Base-by-base conservation (phyloP, 2,329 filamentous ascomycete species). In the Ophiostoma himal-ulmi region DNA sequence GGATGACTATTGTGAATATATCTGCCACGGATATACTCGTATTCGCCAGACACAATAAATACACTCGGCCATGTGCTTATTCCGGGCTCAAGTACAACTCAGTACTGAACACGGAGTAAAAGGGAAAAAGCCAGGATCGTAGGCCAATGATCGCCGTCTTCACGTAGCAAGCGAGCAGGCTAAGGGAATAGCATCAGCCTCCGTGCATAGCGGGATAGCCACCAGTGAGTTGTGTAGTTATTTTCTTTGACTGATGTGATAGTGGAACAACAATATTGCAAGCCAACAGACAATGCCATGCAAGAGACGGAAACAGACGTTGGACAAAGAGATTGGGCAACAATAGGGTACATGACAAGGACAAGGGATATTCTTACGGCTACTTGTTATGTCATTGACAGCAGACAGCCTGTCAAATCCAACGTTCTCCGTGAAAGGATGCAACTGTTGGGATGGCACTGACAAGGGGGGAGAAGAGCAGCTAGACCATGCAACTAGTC, bases 21-120 rank as follows among this genome's bases (percentile, higher is more conserved):
- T 30, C 41, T 44, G 71, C 76, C 74, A 76, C 44, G 44, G 44
- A n/a, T 48, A n/a, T 48, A 30, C 30, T 30, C 30, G 30, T 30
- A 48, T 48, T 13, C 7, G 14, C 41, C 41, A 44, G 17, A 13
- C 37, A 13, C 37, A 39, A 39, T 39, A 39, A 39, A 39, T 39
- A 10, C 37, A 39, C 13, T 13, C 14, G 41, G 14, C 41, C 41
- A 44, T 44, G 41, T 48, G 44, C 44, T 20, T 52, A 52, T 22
- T 60, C 54, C 54, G 54, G n/a, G 54, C n/a, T 30, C n/a, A 17
- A 52, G 44, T 52, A 17, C 48, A 52, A 13, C 6, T 52, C 30
- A 30, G n/a, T 52, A 17, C 26, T 30, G 26, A 30, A 3, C 26
- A 30, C 30, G 30, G 30, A 30, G 30, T 30, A 30, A 30, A 30